These are phyloP conservation scores for Dionaea muscipula DNA, from an alignment of 179 eudicot genomes.

Conservation along the genomic window DNA sequence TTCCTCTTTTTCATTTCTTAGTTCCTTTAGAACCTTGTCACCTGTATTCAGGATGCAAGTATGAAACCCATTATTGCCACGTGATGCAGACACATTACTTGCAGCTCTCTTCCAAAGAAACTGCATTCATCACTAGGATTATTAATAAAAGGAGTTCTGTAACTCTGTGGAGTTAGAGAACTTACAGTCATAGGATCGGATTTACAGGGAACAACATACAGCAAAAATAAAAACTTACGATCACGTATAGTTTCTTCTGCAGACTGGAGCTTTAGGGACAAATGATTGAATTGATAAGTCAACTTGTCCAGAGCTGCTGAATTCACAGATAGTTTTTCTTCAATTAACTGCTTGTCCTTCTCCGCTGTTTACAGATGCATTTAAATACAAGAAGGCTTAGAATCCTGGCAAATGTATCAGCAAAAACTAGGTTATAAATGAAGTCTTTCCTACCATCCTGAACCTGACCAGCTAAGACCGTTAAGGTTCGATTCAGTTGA, in stretches of 20 bases:
- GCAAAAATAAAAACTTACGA: slow-evolving; percentile 33
- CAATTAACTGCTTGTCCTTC: slow-evolving; percentile 54
- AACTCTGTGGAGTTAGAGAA: no score
- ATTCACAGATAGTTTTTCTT: slow-evolving; percentile 45
- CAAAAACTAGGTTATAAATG: neutral
- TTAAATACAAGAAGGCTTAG: neutral
- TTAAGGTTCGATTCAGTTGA: slow-evolving; percentile 77
- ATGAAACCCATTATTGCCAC: slow-evolving; percentile 4
- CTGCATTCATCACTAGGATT: neutral
- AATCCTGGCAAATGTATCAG: neutral
- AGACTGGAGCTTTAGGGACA: slow-evolving; percentile 56
- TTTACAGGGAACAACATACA: no score
- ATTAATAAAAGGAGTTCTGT: no score
- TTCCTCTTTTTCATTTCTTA: slow-evolving; percentile 46
- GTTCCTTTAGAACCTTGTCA: slow-evolving; percentile 44
- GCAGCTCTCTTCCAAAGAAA: neutral
- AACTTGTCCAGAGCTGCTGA: slow-evolving; percentile 49
- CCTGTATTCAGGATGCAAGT: slow-evolving; percentile 29
- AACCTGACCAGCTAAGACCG: slow-evolving; percentile 60
- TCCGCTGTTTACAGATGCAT: slow-evolving; percentile 45
- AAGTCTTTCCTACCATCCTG: slow-evolving; percentile 45
- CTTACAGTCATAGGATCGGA: no score
- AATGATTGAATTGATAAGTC: slow-evolving; percentile 45
- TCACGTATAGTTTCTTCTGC: slow-evolving; percentile 51
- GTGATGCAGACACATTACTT: neutral